Conservation (phyloP, 148 eudicot species). For the Cornus controversa region DNA sequence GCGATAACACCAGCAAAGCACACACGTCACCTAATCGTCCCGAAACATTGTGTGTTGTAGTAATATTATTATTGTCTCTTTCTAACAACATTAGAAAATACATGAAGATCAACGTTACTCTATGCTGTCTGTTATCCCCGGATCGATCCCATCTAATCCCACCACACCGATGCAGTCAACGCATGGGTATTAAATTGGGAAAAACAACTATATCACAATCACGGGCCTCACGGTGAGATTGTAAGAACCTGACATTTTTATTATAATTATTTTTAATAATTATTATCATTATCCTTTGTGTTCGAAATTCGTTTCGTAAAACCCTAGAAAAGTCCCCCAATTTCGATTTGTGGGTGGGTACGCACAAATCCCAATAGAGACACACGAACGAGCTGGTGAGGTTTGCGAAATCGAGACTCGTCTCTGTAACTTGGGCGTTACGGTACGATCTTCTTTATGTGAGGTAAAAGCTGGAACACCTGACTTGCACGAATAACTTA, state of each 20-base stretch:
- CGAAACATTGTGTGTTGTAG: not conserved
- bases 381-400: no score
- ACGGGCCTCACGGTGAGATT: not conserved
- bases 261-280: no score
- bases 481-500: slow-evolving; percentile 10
- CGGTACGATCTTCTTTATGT: slow-evolving; percentile 17
- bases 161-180: not conserved
- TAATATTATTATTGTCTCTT: not conserved
- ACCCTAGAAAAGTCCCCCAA: not conserved
- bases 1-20: not conserved
- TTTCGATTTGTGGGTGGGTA: not conserved
- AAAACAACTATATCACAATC: not conserved
- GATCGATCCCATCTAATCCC: not conserved
- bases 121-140: no score
- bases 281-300: no score
- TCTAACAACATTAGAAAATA: no score
- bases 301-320: not conserved
- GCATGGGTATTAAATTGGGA: no score
- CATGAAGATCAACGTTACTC: no score
- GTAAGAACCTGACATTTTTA: not conserved
- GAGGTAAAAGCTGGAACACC: slow-evolving; percentile 40
- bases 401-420: not conserved
- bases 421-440: slow-evolving; percentile 7
- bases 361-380: not conserved
- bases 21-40: not conserved